Evolutionary conservation across 176 grass and related monocot genomes (phyloP), one percentile per base, ranked within the genome.

Genomic region (bread wheat (Triticum aestivum)): DNA sequence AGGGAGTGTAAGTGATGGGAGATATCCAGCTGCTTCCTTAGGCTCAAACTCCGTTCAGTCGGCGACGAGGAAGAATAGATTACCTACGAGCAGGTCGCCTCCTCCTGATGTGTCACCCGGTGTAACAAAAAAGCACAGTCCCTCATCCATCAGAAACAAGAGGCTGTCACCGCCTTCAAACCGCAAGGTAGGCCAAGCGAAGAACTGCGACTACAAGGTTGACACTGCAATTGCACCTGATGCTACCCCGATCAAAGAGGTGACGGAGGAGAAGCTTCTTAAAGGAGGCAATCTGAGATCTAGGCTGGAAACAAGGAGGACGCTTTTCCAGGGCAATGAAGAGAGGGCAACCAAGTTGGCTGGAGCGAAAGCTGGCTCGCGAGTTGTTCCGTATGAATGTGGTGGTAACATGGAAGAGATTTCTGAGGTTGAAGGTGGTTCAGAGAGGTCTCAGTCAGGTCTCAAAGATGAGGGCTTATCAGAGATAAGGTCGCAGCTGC

Each of bases 181-280:
- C 30, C 29, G 39, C 26, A 92, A 86, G 39, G 86, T 70, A n/a
- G 67, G 67, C 58, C 89, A 87, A 80, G 75, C 85, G 6, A 91
- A 91, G 76, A 92, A 82, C n/a, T 62, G 88, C 3, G 88, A 95
- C 69, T 88, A 89, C 80, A 94, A 91, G 49, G 92, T 88, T 66
- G 93, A 90, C 54, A 85, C 90, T 62, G 56, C 87, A 11, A 81
- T 93, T 69, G 73, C 88, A 8, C 92, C 61, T 21, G 82, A 88
- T 72, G 91, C 86, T 76, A 94, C 94, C 81, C 92, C 97, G 4
- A 87, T 91, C 37, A 94, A 99, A 91, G 89, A 87, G 73, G 92
- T 99, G 80, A 91, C 73, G 2, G 90, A 96, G 67, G 88, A 93
- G 82, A 94, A 89, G 77, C 83, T 89, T 79, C 71, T 86, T 9